Evolutionary conservation across 164 flowering plant species (phyloP), one percentile per base, ranked within the genome.

Genomic region (Macadamia integrifolia): DNA sequence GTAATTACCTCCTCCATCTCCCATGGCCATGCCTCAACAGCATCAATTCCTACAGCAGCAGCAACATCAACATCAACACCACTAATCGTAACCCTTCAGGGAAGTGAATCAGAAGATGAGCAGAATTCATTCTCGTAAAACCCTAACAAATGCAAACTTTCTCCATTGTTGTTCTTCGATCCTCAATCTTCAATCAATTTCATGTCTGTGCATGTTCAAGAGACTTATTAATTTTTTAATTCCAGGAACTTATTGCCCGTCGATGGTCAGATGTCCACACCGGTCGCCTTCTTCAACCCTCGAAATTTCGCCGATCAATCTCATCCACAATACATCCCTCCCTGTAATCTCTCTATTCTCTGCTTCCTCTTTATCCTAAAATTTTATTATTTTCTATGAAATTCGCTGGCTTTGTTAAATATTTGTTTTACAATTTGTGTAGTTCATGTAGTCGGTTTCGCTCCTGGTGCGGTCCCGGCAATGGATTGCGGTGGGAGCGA

Each of bases 261-360:
- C 44, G 89, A 92, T 42, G 84, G 81, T 61, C 86, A 83, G 79
- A 80, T 84, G 73, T 70, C 85, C 13, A 72, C 74, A 65, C 80
- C 73, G 52, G 75, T 79, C 29, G 69, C 81, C 53, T 84, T 65
- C 74, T 78, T 69, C 76, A 79, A 71, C 67, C 60, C 77, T 40
- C 58, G 69, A 10, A 79, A 72, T 76, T 68, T 82, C 65, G 74
- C 74, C 31, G 91, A 90, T 80, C 90, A 83, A 65, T 61, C 90
- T 64, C 88, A 82, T 67, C 83, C 88, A 32, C 90, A 86, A 30
- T 87, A 83, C 55, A 65, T 77, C n/a, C 87, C 93, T 73, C 86
- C 89, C 12, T 88, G 98, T 92, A 88, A 71, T 48, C 42, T 62
- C 35, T 74, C 68, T 30, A 50, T 10, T 61, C 49, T 18, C 28